A percentile compares a stretch with the other conserved stretches of the same genome.
Evolutionary conservation across 2,329 filamentous ascomycete genomes (phyloP).

Genomic region (Colletotrichum filicis): DNA sequence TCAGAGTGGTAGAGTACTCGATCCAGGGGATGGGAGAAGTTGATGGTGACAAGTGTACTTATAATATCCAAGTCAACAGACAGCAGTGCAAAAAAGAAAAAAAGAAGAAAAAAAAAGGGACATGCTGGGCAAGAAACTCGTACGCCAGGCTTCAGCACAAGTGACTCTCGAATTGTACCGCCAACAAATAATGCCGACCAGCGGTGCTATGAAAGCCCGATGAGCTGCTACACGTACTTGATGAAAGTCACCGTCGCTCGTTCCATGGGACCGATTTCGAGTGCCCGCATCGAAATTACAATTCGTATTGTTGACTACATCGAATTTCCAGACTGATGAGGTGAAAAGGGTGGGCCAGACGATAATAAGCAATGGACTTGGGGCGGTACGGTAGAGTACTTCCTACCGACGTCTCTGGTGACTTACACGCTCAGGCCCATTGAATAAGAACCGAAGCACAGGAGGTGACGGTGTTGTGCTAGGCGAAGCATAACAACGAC

Average conservation of each 20-base stretch:
- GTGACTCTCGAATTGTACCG: background rate
- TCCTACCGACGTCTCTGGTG: background rate
- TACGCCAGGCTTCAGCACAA: background rate
- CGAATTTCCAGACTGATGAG: constrained; percentile 12
- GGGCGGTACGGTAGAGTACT: background rate
- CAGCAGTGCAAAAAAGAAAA: background rate
- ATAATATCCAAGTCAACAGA: background rate
- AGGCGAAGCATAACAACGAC: background rate
- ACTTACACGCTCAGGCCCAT: background rate
- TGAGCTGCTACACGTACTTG: too few relatives aligned
- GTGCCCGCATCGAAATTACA: constrained; percentile 17
- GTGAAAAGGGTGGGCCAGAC: background rate
- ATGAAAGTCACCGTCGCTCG: background rate
- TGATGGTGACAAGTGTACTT: background rate
- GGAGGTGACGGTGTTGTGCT: background rate
- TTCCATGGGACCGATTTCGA: background rate
- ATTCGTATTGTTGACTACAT: constrained; percentile 20
- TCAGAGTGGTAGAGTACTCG: background rate
- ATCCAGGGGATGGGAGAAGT: constrained; percentile 3
- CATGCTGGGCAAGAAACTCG: background rate
- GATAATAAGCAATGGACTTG: background rate
- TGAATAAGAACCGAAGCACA: background rate
- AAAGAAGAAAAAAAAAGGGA: background rate
- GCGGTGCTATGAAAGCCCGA: background rate
- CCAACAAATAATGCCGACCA: background rate